These are phyloP conservation scores for Bryoerythrophyllum caledonicum DNA, from an alignment of 225 moss, liverwort and hornwort genomes.

Conservation along the genomic window DNA sequence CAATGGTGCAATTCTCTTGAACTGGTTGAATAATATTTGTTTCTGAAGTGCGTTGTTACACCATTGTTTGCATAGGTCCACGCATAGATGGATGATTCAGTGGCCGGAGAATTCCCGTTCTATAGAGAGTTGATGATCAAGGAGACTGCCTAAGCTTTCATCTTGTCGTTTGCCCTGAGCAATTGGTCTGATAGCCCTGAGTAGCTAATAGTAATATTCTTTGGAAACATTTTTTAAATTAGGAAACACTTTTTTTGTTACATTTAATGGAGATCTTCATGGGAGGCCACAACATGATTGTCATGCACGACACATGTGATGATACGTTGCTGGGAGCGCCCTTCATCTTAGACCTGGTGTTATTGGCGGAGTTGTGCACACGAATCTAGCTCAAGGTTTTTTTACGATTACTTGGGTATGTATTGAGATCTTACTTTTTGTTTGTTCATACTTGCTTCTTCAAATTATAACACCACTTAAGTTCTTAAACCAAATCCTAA, in stretches of 20 bases:
- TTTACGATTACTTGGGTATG: no score
- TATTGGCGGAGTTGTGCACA: conserved; percentile 74
- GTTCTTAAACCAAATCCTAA: no score
- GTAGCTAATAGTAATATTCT: not conserved
- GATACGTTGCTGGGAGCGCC: conserved; percentile 80
- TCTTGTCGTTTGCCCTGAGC: conserved; percentile 29
- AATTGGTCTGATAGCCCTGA: not conserved
- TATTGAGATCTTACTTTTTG: no score
- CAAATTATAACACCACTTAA: no score
- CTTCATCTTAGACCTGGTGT: conserved; percentile 74
- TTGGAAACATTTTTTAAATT: not conserved
- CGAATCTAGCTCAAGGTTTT: conserved; percentile 76
- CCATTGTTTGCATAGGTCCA: conserved; percentile 46
- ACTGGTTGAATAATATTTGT: not conserved
- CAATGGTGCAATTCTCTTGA: not conserved
- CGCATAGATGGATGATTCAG: conserved; percentile 71
- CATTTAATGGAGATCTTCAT: conserved; percentile 88
- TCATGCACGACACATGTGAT: conserved; percentile 87
- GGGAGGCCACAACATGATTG: conserved; percentile 84
- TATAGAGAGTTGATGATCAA: conserved; percentile 80
- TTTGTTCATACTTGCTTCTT: no score
- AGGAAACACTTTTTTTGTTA: not conserved
- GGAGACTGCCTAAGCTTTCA: conserved; percentile 65
- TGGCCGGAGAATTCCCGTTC: conserved; percentile 80
- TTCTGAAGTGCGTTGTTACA: not conserved